Evolutionary conservation across 139 green algal genomes (phyloP).

Genomic region (Dunaliella sp.): DNA sequence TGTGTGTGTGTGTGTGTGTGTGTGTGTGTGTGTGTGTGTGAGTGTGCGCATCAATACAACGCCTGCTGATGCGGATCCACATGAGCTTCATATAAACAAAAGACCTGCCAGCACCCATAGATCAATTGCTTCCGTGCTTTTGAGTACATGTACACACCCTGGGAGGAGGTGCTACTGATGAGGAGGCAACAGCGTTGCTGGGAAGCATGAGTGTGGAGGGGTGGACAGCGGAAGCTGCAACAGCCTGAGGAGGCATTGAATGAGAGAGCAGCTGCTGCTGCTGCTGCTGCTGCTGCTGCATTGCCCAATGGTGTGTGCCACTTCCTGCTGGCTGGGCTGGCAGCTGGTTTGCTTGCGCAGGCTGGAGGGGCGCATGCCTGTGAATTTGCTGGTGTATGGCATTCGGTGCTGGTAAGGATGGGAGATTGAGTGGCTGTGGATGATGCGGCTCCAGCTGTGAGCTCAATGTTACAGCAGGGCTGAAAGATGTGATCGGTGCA

Average conservation of each 20-base stretch:
- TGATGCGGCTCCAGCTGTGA: neutral
- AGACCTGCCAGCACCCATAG: too few species aligned
- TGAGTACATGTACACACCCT: neutral
- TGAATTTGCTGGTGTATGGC: neutral
- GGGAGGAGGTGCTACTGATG: neutral
- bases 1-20: too few species aligned
- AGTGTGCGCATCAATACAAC: too few species aligned
- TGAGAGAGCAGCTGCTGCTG: neutral
- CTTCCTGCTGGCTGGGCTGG: neutral
- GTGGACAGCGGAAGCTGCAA: too few species aligned
- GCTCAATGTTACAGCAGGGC: neutral
- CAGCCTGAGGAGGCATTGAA: neutral
- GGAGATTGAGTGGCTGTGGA: neutral
- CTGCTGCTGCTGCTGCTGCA: constrained; percentile 2
- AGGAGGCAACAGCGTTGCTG: neutral
- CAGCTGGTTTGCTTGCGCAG: neutral
- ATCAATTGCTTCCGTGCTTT: too few species aligned
- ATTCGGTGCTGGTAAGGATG: too few species aligned
- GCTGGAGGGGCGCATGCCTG: neutral
- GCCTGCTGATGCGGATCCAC: too few species aligned
- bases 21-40: too few species aligned
- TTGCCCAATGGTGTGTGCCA: too few species aligned
- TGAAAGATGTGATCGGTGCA: neutral
- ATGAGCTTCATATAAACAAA: too few species aligned
- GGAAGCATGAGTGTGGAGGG: neutral